phyloP scores from a whole-genome alignment of 2,329 filamentous ascomycete species.

The Rugonectria rugulosa region DNA sequence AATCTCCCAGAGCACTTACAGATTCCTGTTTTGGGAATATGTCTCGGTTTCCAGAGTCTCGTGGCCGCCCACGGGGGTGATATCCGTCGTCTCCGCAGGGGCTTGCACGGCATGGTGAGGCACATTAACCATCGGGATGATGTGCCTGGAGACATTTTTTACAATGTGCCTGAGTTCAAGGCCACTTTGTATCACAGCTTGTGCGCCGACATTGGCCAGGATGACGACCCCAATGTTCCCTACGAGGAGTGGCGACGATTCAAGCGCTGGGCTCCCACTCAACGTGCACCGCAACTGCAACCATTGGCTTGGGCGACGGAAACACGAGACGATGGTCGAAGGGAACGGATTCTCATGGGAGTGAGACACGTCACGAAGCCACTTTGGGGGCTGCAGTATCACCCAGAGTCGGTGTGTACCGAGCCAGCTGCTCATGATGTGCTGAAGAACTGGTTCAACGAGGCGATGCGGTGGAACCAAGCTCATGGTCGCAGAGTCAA shows the following conservation, averaged over 20 bases:
- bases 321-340: constrained; percentile 44
- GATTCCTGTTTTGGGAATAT: constrained; percentile 86
- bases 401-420: constrained; percentile 89
- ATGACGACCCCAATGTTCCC: constrained; percentile 31
- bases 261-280: constrained; percentile 50
- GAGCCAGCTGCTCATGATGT: constrained; percentile 70
- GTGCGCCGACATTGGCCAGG: constrained; percentile 62
- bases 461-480: constrained; percentile 68
- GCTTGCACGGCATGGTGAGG: constrained; percentile 83
- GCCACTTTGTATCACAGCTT: constrained; percentile 81
- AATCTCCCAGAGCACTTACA: constrained; percentile 62
- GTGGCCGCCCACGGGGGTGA: constrained; percentile 71
- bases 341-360: constrained; percentile 76
- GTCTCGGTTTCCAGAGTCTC: constrained; percentile 87
- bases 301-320: constrained; percentile 71
- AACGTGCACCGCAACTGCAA: constrained; percentile 51
- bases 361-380: constrained; percentile 73
- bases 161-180: constrained; percentile 63
- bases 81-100: constrained; percentile 72
- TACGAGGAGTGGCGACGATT: constrained; percentile 27
- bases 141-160: constrained; percentile 67
- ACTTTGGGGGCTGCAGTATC: constrained; percentile 89
- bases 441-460: constrained; percentile 77
- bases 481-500: constrained; percentile 26
- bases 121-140: constrained; percentile 64